Conservation (phyloP, 768 basidiomycete species). For the Boletus insuetus region DNA sequence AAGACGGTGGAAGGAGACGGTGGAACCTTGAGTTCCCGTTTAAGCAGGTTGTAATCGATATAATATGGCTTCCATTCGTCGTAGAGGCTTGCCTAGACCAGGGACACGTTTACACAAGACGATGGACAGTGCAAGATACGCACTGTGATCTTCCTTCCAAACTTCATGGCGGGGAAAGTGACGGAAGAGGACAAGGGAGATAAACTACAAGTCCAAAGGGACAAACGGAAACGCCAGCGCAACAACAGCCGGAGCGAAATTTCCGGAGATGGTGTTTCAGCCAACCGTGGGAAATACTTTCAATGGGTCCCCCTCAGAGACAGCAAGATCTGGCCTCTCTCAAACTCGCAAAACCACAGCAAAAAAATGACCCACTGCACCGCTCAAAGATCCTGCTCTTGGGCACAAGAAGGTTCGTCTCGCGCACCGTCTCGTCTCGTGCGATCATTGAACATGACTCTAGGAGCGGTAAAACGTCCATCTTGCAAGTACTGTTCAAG, state of each 20-base stretch:
- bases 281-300: background rate
- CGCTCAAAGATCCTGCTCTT: conserved; percentile 72
- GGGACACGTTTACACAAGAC: background rate
- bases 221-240: background rate
- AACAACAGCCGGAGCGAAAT: background rate
- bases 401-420: conserved; percentile 60
- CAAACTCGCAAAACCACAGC: conserved; percentile 8
- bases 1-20: background rate
- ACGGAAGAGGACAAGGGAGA: background rate
- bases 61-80: conserved; percentile 90
- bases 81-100: conserved; percentile 70
- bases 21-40: conserved; percentile 83
- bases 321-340: conserved; percentile 13
- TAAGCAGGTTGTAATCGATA: conserved; percentile 84
- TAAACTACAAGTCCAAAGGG: background rate
- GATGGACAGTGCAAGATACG: conserved; percentile 15
- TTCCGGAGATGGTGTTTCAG: background rate
- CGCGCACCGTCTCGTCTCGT: background rate
- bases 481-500: conserved; percentile 90
- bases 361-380: conserved; percentile 10
- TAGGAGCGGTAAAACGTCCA: conserved; percentile 92
- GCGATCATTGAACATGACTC: background rate
- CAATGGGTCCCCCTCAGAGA: conserved; percentile 6
- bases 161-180: conserved; percentile 56
- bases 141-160: conserved; percentile 75